Evolutionary conservation across 805 yeast genomes (phyloP).

Genomic region (Lipomyces sp.): DNA sequence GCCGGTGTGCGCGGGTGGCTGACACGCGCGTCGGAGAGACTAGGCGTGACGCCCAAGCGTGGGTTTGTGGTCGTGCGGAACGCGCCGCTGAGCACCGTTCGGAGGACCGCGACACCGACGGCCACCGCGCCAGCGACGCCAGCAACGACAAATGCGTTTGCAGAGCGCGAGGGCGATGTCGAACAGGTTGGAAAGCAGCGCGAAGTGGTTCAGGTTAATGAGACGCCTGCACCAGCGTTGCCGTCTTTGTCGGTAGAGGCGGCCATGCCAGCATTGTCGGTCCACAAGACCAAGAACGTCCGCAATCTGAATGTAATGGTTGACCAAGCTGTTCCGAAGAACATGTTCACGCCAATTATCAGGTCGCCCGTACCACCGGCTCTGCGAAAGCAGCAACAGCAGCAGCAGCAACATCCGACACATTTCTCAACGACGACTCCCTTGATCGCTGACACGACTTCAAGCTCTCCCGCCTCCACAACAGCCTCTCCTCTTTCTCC

Average conservation of each 20-base stretch:
- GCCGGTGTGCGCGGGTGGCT: slow-evolving; percentile 32
- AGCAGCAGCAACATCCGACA: too few relatives aligned
- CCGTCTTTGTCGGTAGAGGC: neutral
- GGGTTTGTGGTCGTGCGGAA: slow-evolving; percentile 33
- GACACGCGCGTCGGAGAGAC: slow-evolving; percentile 11
- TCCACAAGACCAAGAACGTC: neutral
- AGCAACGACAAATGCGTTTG: too few relatives aligned
- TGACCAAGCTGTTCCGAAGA: slow-evolving; percentile 21
- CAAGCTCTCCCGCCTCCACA: too few relatives aligned
- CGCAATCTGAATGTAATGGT: slow-evolving; percentile 5
- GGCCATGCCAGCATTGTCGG: neutral
- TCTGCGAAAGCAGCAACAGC: slow-evolving; percentile 18
- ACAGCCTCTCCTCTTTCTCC: too few relatives aligned
- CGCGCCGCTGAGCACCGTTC: slow-evolving; percentile 22
- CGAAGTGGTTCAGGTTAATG: neutral
- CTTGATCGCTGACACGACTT: too few relatives aligned
- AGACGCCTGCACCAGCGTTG: neutral
- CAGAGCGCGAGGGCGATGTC: too few relatives aligned
- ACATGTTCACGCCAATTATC: slow-evolving; percentile 24
- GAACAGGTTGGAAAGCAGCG: neutral
- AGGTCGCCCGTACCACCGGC: slow-evolving; percentile 26
- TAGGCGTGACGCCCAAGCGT: slow-evolving; percentile 7
- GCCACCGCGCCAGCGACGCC: too few relatives aligned
- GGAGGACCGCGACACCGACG: too few relatives aligned
- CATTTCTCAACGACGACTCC: too few relatives aligned